Percentiles rank a stretch among this genome's conserved stretches.
Conservation (phyloP, 1,284 basidiomycete species). For the Tilletia caries region DNA sequence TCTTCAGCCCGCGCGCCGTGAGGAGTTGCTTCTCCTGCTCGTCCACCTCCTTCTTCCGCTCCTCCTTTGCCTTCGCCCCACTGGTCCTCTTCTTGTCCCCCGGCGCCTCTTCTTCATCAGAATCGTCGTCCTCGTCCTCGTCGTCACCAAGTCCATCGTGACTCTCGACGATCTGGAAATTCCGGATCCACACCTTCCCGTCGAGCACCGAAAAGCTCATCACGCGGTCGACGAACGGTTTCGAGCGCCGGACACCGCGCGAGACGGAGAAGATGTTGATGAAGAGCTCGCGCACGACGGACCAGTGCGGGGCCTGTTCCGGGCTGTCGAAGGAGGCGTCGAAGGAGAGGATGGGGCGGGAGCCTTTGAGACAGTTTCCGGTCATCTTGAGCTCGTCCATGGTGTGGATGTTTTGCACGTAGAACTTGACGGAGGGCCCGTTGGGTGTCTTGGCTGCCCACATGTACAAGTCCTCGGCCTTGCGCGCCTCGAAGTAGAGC, state of each 20-base stretch:
- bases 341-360: conserved; percentile 85
- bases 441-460: conserved; percentile 98
- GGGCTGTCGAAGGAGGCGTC: conserved; percentile 80
- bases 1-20: conserved; percentile 24
- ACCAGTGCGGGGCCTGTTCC: conserved; percentile 70
- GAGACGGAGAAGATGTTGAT: conserved; percentile 97
- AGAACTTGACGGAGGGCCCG: conserved; percentile 93
- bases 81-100: conserved; percentile 60
- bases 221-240: conserved; percentile 97
- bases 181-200: conserved; percentile 97
- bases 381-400: conserved; percentile 99
- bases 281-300: conserved; percentile 88
- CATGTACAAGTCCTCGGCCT: conserved; percentile 85
- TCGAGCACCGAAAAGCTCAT: conserved; percentile 93
- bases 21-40: conserved; percentile 58
- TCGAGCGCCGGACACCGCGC: conserved; percentile 77
- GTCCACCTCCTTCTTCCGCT: conserved; percentile 30
- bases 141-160: conserved; percentile 61
- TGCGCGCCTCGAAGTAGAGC: conserved; percentile 91
- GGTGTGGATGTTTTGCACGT: conserved; percentile 97
- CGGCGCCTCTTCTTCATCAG: conserved; percentile 32
- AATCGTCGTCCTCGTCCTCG: conserved; percentile 44
- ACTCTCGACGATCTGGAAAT: conserved; percentile 75
- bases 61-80: conserved; percentile 14
- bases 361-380: conserved; percentile 96